Evolutionary conservation across 805 yeast genomes (phyloP).

Genomic region (Starmerella etchellsii): DNA sequence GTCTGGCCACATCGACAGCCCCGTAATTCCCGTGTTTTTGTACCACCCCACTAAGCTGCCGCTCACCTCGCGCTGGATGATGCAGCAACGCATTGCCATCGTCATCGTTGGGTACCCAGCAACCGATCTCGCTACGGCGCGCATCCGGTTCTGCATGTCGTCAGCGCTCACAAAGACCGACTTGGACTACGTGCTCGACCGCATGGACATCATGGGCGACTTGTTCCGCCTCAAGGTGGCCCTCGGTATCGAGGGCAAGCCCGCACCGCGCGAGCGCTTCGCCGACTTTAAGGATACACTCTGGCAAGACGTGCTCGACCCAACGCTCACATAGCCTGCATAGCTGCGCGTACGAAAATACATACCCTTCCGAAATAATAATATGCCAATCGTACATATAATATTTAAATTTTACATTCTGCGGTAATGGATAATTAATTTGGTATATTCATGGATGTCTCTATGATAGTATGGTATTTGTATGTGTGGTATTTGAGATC

Average conservation of each 20-base stretch:
- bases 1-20: constrained; percentile 91
- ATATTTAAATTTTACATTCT: too few species aligned
- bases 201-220: constrained; percentile 19
- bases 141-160: constrained; percentile 87
- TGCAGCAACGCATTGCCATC: constrained; percentile 71
- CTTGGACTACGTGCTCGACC: constrained; percentile 40
- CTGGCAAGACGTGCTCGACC: constrained; percentile 25
- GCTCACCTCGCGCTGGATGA: constrained; percentile 71
- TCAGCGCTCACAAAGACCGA: constrained; percentile 89
- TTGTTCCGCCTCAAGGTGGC: constrained; percentile 18
- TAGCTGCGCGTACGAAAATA: not conserved
- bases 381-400: not conserved
- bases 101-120: constrained; percentile 98
- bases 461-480: too few species aligned
- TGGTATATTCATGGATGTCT: too few species aligned
- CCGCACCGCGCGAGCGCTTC: constrained; percentile 20
- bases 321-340: constrained; percentile 11
- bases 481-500: too few species aligned
- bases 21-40: constrained; percentile 79
- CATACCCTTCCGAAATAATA: not conserved
- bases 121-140: constrained; percentile 76
- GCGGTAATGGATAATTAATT: too few species aligned
- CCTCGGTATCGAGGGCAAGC: constrained; percentile 16
- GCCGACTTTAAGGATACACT: constrained; percentile 21
- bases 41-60: constrained; percentile 94